Percentiles rank a stretch among this genome's conserved stretches.
Conservation (phyloP, 2,329 filamentous ascomycete species). For the Xylariaceae sp. region DNA sequence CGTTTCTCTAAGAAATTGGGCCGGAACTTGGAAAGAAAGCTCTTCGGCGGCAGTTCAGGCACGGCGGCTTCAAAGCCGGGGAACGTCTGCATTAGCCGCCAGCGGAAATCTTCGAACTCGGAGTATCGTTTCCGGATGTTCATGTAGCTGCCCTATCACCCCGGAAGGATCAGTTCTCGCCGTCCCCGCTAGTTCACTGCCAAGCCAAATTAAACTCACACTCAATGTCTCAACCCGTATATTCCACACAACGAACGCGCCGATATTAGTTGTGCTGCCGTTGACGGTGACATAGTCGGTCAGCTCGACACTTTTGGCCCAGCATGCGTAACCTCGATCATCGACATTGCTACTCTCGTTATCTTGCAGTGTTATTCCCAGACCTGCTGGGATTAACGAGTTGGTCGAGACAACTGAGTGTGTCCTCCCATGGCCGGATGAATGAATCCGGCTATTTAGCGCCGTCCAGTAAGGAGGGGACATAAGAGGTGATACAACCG, state of each 20-base stretch:
- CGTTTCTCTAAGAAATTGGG: slow-evolving; percentile 82
- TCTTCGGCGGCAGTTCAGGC: slow-evolving; percentile 87
- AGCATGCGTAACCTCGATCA: slow-evolving; percentile 48
- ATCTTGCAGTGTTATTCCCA: slow-evolving; percentile 56
- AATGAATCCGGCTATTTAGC: slow-evolving; percentile 15
- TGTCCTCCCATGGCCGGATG: slow-evolving; percentile 35
- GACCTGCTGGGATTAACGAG: slow-evolving; percentile 43
- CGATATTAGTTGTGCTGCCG: slow-evolving; percentile 55
- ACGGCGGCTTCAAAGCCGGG: slow-evolving; percentile 81
- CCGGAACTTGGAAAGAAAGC: slow-evolving; percentile 79
- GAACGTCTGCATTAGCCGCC: slow-evolving; percentile 71
- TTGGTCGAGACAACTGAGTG: slow-evolving; percentile 47
- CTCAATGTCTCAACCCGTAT: slow-evolving; percentile 81
- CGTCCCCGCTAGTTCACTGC: not conserved
- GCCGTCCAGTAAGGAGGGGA: slow-evolving; percentile 40
- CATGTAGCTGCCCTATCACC: slow-evolving; percentile 54
- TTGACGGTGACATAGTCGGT: slow-evolving; percentile 55
- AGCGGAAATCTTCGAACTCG: slow-evolving; percentile 81
- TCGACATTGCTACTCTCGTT: slow-evolving; percentile 53
- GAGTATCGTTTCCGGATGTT: slow-evolving; percentile 75
- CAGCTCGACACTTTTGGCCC: slow-evolving; percentile 60
- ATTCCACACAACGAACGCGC: slow-evolving; percentile 96
- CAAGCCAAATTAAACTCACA: slow-evolving; percentile 46
- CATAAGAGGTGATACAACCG: slow-evolving; percentile 17
- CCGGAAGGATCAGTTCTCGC: slow-evolving; percentile 6